Evolutionary conservation across 139 green algal genomes (phyloP).

Genomic region (Volvox africanus): DNA sequence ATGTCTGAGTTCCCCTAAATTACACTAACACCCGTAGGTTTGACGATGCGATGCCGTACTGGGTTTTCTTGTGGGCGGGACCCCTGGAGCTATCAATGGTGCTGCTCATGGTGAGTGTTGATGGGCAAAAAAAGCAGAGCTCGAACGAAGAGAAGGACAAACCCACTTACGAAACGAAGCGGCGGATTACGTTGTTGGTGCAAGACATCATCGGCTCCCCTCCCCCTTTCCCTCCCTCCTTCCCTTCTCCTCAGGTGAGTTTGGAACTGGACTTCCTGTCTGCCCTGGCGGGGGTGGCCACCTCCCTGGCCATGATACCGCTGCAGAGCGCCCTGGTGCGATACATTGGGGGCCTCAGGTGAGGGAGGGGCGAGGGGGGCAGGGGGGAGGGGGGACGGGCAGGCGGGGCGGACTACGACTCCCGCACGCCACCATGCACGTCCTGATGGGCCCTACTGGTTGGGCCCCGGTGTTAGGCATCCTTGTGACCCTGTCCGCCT

Average conservation of each 20-base stretch:
- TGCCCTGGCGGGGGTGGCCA: constrained; percentile 74
- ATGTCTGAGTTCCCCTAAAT: too few species aligned
- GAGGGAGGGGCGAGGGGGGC: background rate
- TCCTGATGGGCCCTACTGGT: background rate
- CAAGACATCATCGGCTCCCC: too few species aligned
- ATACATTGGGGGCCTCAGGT: constrained; percentile 69
- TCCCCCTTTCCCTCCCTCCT: background rate
- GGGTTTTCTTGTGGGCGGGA: constrained; percentile 71
- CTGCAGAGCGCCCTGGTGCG: constrained; percentile 74
- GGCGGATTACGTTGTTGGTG: too few species aligned
- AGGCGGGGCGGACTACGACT: background rate
- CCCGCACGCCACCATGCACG: too few species aligned
- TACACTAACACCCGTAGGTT: constrained; percentile 60
- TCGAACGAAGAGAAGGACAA: too few species aligned
- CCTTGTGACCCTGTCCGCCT: background rate
- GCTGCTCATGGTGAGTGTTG: constrained; percentile 73
- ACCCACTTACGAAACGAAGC: too few species aligned
- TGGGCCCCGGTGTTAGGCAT: background rate
- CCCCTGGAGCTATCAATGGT: constrained; percentile 81
- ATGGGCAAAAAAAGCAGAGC: too few species aligned
- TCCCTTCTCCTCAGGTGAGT: constrained; percentile 50
- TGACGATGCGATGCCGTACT: constrained; percentile 82
- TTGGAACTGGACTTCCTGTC: constrained; percentile 78
- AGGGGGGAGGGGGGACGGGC: background rate
- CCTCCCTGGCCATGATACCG: constrained; percentile 77